Evolutionary conservation across 1,284 basidiomycete species (phyloP), one percentile per base, ranked within the genome.

Genomic region (Fereydounia khargensis): DNA sequence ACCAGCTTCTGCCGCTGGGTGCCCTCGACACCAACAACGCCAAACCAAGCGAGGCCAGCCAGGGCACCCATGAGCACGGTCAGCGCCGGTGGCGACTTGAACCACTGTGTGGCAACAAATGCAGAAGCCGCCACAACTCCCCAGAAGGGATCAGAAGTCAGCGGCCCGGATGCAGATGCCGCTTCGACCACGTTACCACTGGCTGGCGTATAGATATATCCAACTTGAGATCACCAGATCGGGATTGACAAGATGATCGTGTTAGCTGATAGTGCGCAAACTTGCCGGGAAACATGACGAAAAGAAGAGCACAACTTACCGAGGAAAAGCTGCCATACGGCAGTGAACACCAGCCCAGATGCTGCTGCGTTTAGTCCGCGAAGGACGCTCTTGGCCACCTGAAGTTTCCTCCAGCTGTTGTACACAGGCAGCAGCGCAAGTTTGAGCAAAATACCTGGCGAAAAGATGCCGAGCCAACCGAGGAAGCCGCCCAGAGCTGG

Each of bases 291-390:
- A 31, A 11, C 30, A 27, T 8, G 8, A n/a, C 24, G 6, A 42
- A 3, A 7, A 7, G 8, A 11, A 8, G 3, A 17, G 7, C n/a
- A 18, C 7, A 1, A 30, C 58, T 43, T 37, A 61, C 58, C 59
- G 3, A 63, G 39, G 72, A 77, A 83, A 23, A 83, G 75, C 40
- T 81, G 78, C 71, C 81, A 82, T 1, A 83, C 80, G 4, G 82
- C 81, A 0, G 81, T 82, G 48, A 78, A 83, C 13, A 84, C 80
- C 24, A 84, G 75, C 0, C 82, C 82, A 9, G 81, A 78, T 0
- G 82, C 82, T 4, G 80, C 77, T 4, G 82, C 81, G 54, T 83
- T 83, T 5, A 83, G 74, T 3, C 82, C 83, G 38, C 82, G 74
- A 27, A 84, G 61, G 3, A 81, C 54, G 20, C 77, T 78, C 4